phyloP scores from a whole-genome alignment of 2,329 filamentous ascomycete genomes.

The Monosporascus sp. region DNA sequence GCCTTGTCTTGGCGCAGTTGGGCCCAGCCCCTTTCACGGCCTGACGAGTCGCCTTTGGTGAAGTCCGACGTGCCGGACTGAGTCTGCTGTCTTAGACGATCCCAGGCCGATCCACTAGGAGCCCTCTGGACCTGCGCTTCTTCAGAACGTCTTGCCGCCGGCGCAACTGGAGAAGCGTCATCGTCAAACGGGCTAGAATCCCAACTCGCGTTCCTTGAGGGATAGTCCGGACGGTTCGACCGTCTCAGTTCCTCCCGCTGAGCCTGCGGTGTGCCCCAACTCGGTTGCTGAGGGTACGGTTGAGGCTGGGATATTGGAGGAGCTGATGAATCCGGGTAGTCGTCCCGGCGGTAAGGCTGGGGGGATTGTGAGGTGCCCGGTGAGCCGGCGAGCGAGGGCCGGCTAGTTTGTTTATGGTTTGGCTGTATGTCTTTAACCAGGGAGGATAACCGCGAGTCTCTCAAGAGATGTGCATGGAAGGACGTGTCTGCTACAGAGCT shows the following conservation, averaged over 20 bases:
- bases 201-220: constrained; percentile 6
- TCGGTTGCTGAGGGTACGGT: background rate
- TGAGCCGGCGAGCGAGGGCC: constrained; percentile 8
- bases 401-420: constrained; percentile 9
- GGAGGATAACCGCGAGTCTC: constrained; percentile 24
- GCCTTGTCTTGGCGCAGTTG: constrained; percentile 21
- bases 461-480: constrained; percentile 13
- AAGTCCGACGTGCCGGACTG: constrained; percentile 12
- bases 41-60: constrained; percentile 22
- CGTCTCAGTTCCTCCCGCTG: background rate
- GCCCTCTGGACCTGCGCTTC: constrained; percentile 10
- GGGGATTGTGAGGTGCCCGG: background rate
- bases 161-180: constrained; percentile 36
- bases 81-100: constrained; percentile 37
- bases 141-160: constrained; percentile 20
- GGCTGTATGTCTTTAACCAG: constrained; percentile 12
- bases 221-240: constrained; percentile 1
- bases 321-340: background rate
- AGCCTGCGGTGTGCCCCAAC: background rate
- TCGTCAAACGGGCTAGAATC: constrained; percentile 19
- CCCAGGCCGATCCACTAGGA: constrained; percentile 36
- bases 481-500: constrained; percentile 23
- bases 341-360: background rate
- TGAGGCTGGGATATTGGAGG: background rate
- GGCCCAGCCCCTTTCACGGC: constrained; percentile 22